Conservation (phyloP, 306 rosid genomes). For the Medicago ruthenica region DNA sequence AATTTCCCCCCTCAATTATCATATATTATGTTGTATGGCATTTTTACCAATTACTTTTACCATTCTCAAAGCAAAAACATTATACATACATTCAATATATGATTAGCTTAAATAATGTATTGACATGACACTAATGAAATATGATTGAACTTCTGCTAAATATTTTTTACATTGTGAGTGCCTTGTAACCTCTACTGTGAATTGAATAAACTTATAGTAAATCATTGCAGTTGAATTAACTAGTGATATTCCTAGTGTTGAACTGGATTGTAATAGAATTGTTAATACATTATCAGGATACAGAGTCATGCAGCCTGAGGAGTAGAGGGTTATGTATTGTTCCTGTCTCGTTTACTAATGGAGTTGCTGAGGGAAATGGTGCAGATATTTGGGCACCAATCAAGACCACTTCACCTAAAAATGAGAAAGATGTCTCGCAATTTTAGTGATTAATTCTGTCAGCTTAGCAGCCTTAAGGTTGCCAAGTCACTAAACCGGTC, state of each 20-base stretch:
- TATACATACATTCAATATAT: neutral
- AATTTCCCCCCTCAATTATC: neutral
- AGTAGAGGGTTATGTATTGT: conserved; percentile 87
- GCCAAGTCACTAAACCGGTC: conserved; percentile 40
- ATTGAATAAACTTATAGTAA: neutral
- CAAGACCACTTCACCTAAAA: conserved; percentile 69
- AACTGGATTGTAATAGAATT: conserved; percentile 28
- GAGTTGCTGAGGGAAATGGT: conserved; percentile 90
- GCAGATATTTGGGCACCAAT: conserved; percentile 99
- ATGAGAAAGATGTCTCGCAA: conserved; percentile 53
- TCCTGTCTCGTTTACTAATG: conserved; percentile 76
- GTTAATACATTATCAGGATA: conserved; percentile 52
- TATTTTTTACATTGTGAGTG: neutral
- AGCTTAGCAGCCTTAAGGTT: conserved; percentile 41
- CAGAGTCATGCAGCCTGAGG: conserved; percentile 75
- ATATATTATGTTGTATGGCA: neutral
- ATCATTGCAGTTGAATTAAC: neutral
- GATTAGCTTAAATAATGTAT: neutral
- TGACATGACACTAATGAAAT: neutral
- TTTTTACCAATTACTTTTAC: neutral
- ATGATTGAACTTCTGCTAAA: neutral
- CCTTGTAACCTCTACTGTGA: neutral
- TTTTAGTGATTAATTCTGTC: conserved; percentile 52
- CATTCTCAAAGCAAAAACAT: neutral
- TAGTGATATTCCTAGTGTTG: conserved; percentile 1